Percentiles rank a stretch among this genome's conserved stretches.
Evolutionary conservation across 1,139 yeast species (phyloP).

Genomic region (Nadsonia starkeyi-henricii): DNA sequence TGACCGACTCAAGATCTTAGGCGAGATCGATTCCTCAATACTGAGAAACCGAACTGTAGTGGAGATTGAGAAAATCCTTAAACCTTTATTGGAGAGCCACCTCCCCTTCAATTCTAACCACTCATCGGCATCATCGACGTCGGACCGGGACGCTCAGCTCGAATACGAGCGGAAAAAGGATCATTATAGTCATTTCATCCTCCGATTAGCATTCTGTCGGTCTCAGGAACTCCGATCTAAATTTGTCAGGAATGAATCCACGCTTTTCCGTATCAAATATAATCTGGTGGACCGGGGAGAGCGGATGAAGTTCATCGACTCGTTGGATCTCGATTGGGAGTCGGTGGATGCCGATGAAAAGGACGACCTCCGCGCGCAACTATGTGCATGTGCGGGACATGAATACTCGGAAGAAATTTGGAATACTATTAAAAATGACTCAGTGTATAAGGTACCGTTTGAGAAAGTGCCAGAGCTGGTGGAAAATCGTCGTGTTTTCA

Average conservation of each 20-base stretch:
- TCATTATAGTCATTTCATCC: constrained; percentile 79
- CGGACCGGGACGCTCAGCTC: constrained; percentile 8
- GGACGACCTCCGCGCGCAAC: constrained; percentile 31
- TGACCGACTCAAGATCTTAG: constrained; percentile 68
- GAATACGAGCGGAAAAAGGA: constrained; percentile 63
- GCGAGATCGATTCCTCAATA: constrained; percentile 68
- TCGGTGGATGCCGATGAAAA: constrained; percentile 55
- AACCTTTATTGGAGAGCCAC: constrained; percentile 48
- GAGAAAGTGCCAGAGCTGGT: constrained; percentile 70
- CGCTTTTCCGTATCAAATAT: constrained; percentile 62
- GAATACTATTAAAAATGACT: not conserved
- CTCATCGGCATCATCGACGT: constrained; percentile 5
- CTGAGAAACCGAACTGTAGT: constrained; percentile 49
- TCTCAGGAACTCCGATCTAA: constrained; percentile 68
- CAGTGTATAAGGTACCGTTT: constrained; percentile 51
- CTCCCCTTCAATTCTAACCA: constrained; percentile 42
- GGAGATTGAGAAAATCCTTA: constrained; percentile 52
- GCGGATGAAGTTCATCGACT: constrained; percentile 51
- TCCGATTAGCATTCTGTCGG: constrained; percentile 80
- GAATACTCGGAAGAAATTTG: constrained; percentile 24
- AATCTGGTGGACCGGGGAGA: constrained; percentile 52
- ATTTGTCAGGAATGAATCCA: constrained; percentile 63
- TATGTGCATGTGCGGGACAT: constrained; percentile 27
- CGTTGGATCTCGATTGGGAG: constrained; percentile 47
- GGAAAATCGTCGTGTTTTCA: constrained; percentile 50